Conservation (phyloP, 108 stramenopile species). For the Thalassiosira profunda region DNA sequence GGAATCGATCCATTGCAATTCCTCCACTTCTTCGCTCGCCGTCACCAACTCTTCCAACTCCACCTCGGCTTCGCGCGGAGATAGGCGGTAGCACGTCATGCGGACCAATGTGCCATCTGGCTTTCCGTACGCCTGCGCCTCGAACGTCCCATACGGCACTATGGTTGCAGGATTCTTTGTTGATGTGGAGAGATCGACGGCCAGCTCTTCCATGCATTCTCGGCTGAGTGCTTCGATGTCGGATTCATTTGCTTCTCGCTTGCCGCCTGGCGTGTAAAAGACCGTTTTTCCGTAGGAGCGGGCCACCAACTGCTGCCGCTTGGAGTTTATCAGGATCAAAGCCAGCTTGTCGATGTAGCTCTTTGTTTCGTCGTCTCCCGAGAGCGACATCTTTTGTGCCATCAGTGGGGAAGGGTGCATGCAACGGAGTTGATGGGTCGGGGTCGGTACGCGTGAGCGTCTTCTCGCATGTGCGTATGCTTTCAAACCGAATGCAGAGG, state of each 20-base stretch:
- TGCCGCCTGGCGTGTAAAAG: slow-evolving; percentile 63
- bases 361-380: background rate
- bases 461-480: too few relatives aligned
- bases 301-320: slow-evolving; percentile 54
- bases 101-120: slow-evolving; percentile 56
- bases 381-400: background rate
- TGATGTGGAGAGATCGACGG: slow-evolving; percentile 39
- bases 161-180: slow-evolving; percentile 32
- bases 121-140: slow-evolving; percentile 63
- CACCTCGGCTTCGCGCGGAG: slow-evolving; percentile 36
- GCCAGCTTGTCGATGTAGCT: slow-evolving; percentile 57
- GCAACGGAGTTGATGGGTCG: too few relatives aligned
- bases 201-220: slow-evolving; percentile 62
- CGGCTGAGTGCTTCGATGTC: slow-evolving; percentile 48
- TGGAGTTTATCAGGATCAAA: slow-evolving; percentile 42
- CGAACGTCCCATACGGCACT: slow-evolving; percentile 48
- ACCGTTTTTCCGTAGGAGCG: slow-evolving; percentile 49
- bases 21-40: slow-evolving; percentile 55
- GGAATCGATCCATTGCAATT: slow-evolving; percentile 59
- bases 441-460: too few relatives aligned
- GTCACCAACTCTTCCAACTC: slow-evolving; percentile 42
- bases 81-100: slow-evolving; percentile 50
- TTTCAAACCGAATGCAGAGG: too few relatives aligned
- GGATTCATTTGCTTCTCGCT: slow-evolving; percentile 52
- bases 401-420: too few relatives aligned